These are phyloP conservation scores for Ustilago sp. DNA, from an alignment of 1,284 basidiomycete species.

Conservation along the genomic window DNA sequence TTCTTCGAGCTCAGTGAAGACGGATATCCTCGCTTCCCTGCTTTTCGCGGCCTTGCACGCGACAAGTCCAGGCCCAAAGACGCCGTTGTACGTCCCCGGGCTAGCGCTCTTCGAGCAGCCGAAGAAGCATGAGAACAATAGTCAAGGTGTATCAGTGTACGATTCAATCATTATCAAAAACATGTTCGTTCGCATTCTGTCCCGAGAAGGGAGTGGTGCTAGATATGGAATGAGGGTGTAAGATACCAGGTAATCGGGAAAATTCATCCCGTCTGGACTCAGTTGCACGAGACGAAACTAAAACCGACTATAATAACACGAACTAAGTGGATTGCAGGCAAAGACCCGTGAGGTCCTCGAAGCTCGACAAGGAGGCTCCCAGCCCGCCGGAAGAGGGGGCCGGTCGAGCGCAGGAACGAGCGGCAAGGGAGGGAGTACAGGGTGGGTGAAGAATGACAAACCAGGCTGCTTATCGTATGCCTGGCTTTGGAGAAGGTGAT, in stretches of 20 bases:
- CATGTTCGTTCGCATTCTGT: not conserved
- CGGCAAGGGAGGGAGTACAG: too few species aligned
- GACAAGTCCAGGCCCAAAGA: conserved; percentile 57
- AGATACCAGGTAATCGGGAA: conserved; percentile 9
- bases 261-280: not conserved
- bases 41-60: conserved; percentile 73
- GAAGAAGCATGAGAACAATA: not conserved
- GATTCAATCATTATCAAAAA: not conserved
- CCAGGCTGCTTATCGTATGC: too few species aligned
- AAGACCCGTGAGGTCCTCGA: too few species aligned
- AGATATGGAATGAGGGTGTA: not conserved
- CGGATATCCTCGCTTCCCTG: conserved; percentile 74
- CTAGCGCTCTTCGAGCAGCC: conserved; percentile 15
- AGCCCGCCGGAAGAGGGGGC: too few species aligned
- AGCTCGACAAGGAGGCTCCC: too few species aligned
- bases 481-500: too few species aligned
- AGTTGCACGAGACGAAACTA: too few species aligned
- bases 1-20: conserved; percentile 78
- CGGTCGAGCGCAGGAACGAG: too few species aligned
- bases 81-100: conserved; percentile 46
- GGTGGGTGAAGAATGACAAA: too few species aligned
- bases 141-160: not conserved
- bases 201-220: not conserved
- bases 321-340: too few species aligned
- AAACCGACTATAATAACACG: too few species aligned